Evolutionary conservation across 345 rosid genomes (phyloP).

Genomic region (Boechera divaricarpa): DNA sequence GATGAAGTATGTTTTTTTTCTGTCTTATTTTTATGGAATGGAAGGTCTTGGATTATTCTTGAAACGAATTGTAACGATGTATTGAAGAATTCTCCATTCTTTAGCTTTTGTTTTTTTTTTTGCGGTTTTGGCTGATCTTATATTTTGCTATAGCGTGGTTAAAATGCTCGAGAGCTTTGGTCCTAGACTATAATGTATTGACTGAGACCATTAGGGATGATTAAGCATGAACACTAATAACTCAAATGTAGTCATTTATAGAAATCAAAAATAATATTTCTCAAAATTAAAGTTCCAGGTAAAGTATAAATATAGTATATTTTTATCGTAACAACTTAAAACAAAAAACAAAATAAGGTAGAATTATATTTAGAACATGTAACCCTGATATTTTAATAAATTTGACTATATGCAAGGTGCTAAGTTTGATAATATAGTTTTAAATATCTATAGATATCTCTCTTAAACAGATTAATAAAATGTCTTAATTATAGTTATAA

Average conservation of each 20-base stretch:
- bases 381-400: neutral
- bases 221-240: neutral
- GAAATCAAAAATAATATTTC: neutral
- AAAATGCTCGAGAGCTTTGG: neutral
- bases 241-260: neutral
- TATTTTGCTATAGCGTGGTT: too few relatives aligned
- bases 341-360: neutral
- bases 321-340: too few relatives aligned
- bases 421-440: neutral
- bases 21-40: slow-evolving; percentile 30
- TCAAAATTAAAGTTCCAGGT: neutral
- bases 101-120: neutral
- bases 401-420: neutral
- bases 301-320: neutral
- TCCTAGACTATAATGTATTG: neutral
- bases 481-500: neutral
- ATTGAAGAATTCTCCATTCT: slow-evolving; percentile 15
- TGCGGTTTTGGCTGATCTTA: neutral
- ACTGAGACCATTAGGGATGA: too few relatives aligned
- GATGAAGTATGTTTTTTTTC: slow-evolving; percentile 23
- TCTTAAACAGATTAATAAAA: neutral
- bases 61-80: slow-evolving; percentile 10
- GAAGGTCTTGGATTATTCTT: slow-evolving; percentile 21
- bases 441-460: neutral
- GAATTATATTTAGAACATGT: neutral